Conservation (phyloP, 306 rosid genomes). For the Pyrus betulifolia region DNA sequence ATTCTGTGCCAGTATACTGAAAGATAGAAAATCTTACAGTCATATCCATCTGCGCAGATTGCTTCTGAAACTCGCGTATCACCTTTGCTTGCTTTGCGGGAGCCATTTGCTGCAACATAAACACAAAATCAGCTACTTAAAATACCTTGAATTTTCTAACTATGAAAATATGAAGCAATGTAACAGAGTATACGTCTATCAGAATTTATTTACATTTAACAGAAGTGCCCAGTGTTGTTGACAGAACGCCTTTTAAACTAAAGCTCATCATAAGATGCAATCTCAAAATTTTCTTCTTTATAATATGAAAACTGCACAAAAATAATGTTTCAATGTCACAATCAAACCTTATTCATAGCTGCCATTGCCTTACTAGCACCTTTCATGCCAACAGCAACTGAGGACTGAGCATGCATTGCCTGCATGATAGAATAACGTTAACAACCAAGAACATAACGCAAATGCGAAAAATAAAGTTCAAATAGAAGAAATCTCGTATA, state of each 20-base stretch:
- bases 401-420: slow-evolving; percentile 89
- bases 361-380: slow-evolving; percentile 89
- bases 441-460: slow-evolving; percentile 14
- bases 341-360: slow-evolving; percentile 79
- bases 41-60: slow-evolving; percentile 99
- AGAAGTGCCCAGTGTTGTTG: neutral
- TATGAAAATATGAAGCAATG: neutral
- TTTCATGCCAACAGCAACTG: slow-evolving; percentile 92
- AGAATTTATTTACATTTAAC: neutral
- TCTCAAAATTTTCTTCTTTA: neutral
- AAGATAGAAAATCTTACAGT: slow-evolving; percentile 57
- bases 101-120: slow-evolving; percentile 77
- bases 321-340: neutral
- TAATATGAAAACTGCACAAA: neutral
- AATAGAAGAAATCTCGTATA: neutral
- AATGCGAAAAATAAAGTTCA: neutral
- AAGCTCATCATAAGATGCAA: neutral
- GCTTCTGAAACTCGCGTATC: slow-evolving; percentile 81
- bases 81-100: slow-evolving; percentile 83
- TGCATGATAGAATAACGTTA: slow-evolving; percentile 31
- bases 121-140: slow-evolving; percentile 14
- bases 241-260: neutral
- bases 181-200: neutral
- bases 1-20: neutral
- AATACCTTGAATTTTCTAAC: neutral